Base-by-base conservation (phyloP, 2,329 filamentous ascomycete genomes). In the Colletotrichum musae region DNA sequence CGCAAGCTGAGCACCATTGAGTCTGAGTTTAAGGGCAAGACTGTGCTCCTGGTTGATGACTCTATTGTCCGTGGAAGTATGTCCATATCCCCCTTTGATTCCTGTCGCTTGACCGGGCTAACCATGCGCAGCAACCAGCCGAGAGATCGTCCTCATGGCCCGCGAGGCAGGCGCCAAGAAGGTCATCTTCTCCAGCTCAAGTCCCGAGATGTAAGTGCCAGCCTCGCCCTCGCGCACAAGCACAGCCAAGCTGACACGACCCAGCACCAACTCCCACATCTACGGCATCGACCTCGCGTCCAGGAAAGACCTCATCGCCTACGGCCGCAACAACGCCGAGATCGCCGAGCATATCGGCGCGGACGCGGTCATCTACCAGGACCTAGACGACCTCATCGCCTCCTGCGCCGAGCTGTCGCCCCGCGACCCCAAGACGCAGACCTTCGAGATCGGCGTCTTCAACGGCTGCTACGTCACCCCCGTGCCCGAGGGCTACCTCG, bases 401-500 rank as follows among this genome's bases (percentile, higher is more conserved):
- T 90, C 94, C 0, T 98, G 95, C 76, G 87, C 90, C 2, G 91
- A 94, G 73, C 87, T 93, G 4, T 91, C 89, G 70, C 87, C 90
- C 58, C 82, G 87, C 64, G 81, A 87, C 70, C 82, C 84, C 41
- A 78, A 80, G 43, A 77, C 88, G 74, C 85, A 85, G 9, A 85
- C 91, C 64, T 98, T 98, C 73, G 95, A 98, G 78, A 91, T 97
- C 2, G 95, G 95, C 62, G 95, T 98, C 9, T 98, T 98, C 83
- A 94, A 91, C 76, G 95, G 95, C 53, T 89, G 91, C 72, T 98
- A 98, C 80, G 86, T 93, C 70, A 98, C 95, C 0, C 89, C 90
- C 0, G 92, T 98, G 2, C 88, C 92, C 1, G 87, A 91, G 6
- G 91, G 88, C 45, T 98, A 98, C 82, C 96, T 98, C 74, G 89